Base-by-base conservation (phyloP, 1,139 yeast species). In the Diutina rugosa region DNA sequence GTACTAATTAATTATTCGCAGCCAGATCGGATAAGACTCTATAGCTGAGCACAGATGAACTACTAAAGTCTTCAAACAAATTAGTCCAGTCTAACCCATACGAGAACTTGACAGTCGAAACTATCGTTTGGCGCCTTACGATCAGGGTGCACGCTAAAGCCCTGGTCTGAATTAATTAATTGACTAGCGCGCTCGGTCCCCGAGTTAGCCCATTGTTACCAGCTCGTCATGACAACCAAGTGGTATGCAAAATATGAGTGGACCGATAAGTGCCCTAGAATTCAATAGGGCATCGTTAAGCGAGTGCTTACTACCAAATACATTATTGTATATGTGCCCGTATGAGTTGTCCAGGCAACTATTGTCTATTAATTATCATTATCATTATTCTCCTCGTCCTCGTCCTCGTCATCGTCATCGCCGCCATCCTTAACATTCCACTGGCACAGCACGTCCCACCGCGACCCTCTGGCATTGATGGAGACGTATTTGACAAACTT, bases 401-500 rank as follows among this genome's bases (percentile, higher is more conserved):
- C 12, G 1, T 55, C 63, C 44, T 63, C 64, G 7, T 49, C 32
- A 9, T 35, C 54, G 9, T 21, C 46, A 9, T 38, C 21, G n/a
- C 41, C 46, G 10, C 12, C 18, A 14, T 45, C 55, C 58, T 76
- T 78, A 21, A 89, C 85, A 62, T 82, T 84, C 95, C 96, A 91
- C 64, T 86, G 88, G 58, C 87, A 83, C 47, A 79, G 76, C 48
- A 93, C 73, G 65, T 95, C 99, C 97, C 97, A 95, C 65, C 99
- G 77, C 46, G 95, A 85, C 1, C 97, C 97, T 60, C 83, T 84
- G 7, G 98, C 97, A 62, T 82, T 82, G 67, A 82, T 82, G 67
- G 97, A 88, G 8, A 93, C 95, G 65, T 93, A 95, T 68, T 95
- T 95, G 61, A 93, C 84, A 69, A 95, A 95, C 67, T 93, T 87